Evolutionary conservation across 2,329 filamentous ascomycete species (phyloP).

Genomic region (Venturia oleaginea): DNA sequence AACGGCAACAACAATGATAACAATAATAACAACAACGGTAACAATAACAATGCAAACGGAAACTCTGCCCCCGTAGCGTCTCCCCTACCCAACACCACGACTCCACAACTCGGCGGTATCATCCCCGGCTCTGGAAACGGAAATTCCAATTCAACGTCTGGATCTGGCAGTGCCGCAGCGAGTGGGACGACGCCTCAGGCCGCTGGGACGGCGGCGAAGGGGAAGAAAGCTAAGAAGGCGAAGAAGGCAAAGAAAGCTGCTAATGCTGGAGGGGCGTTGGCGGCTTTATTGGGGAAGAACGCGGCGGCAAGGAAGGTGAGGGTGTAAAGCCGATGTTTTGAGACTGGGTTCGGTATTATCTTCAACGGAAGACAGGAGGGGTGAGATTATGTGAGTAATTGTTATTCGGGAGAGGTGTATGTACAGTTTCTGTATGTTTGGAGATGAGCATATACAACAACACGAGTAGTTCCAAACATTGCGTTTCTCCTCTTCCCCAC

Average conservation of each 20-base stretch:
- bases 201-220: background rate
- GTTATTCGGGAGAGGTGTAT: background rate
- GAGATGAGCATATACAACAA: background rate
- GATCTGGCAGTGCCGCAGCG: background rate
- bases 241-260: background rate
- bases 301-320: background rate
- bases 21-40: background rate
- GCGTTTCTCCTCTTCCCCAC: background rate
- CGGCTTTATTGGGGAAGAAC: background rate
- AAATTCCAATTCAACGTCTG: background rate
- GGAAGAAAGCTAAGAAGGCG: constrained; percentile 7
- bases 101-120: background rate
- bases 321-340: too few species aligned
- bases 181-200: background rate
- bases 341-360: too few species aligned
- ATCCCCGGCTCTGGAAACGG: background rate
- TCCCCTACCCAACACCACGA: constrained; percentile 2
- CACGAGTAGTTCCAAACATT: background rate
- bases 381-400: background rate
- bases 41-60: background rate
- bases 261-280: background rate
- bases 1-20: background rate
- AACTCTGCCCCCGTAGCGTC: background rate
- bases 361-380: too few species aligned
- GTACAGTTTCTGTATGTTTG: background rate